Evolutionary conservation across 2,329 filamentous ascomycete genomes (phyloP).

Genomic region (Alternaria panax): DNA sequence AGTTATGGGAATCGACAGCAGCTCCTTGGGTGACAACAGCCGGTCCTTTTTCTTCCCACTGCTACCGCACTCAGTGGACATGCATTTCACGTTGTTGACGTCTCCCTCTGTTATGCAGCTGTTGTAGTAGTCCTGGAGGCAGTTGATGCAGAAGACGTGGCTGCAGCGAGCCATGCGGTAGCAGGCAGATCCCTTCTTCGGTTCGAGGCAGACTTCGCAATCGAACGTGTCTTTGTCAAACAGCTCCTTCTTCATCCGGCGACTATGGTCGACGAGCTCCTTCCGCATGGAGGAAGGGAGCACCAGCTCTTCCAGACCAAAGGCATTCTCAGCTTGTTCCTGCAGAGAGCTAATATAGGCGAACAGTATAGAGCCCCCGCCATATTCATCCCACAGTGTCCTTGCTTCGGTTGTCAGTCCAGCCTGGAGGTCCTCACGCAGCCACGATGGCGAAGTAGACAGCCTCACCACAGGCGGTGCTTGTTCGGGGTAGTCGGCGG

Average conservation of each 20-base stretch:
- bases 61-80: constrained; percentile 72
- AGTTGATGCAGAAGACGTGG: constrained; percentile 91
- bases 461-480: constrained; percentile 60
- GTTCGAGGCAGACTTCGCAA: constrained; percentile 88
- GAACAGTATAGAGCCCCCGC: constrained; percentile 63
- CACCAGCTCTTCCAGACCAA: constrained; percentile 59
- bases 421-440: constrained; percentile 55
- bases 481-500: constrained; percentile 63
- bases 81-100: constrained; percentile 78
- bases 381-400: constrained; percentile 67
- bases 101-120: constrained; percentile 87
- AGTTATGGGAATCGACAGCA: constrained; percentile 62
- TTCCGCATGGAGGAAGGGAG: constrained; percentile 66
- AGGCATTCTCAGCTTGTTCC: constrained; percentile 63
- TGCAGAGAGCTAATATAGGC: constrained; percentile 68
- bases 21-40: constrained; percentile 80
- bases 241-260: constrained; percentile 72
- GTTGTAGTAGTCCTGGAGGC: constrained; percentile 88
- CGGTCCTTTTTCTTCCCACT: constrained; percentile 59
- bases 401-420: constrained; percentile 57
- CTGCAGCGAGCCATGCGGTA: constrained; percentile 83
- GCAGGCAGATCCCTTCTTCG: constrained; percentile 84
- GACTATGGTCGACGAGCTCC: constrained; percentile 79
- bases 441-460: constrained; percentile 60
- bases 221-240: constrained; percentile 88